A percentile compares a stretch with the other conserved stretches of the same genome.
These are phyloP conservation scores for Dendrocalamus sinicus DNA, from an alignment of 176 grass and related monocot species.

Conservation along the genomic window DNA sequence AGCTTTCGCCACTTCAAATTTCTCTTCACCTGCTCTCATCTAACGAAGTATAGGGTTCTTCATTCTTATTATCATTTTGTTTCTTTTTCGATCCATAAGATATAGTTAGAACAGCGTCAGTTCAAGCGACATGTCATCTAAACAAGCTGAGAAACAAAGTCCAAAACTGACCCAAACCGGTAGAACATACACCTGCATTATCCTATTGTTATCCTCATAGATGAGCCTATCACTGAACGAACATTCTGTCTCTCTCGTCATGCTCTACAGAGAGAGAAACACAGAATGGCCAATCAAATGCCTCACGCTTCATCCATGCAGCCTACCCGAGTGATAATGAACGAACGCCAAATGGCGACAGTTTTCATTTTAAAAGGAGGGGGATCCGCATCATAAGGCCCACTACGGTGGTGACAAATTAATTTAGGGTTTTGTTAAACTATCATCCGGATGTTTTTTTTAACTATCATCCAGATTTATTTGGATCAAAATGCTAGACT, in stretches of 20 bases:
- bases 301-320: background rate
- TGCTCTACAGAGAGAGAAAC: slow-evolving; percentile 20
- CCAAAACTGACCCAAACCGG: background rate
- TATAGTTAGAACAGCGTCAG: background rate
- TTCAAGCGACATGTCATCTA: background rate
- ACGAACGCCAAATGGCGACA: slow-evolving; percentile 32
- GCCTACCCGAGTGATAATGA: background rate
- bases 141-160: background rate
- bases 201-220: background rate
- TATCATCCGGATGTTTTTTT: no score
- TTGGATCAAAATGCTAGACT: background rate
- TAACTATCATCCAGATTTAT: background rate
- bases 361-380: slow-evolving; percentile 18
- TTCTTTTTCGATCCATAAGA: background rate
- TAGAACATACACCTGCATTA: background rate
- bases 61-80: background rate
- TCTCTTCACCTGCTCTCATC: background rate
- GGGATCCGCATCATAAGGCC: slow-evolving; percentile 20
- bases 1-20: background rate
- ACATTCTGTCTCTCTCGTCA: background rate
- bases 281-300: background rate
- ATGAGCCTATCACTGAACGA: background rate
- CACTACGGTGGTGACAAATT: background rate
- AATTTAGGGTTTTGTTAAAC: background rate
- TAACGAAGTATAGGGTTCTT: background rate